Evolutionary conservation across 169 alveolate genomes (phyloP), one percentile per base, ranked within the genome.

Genomic region (Fabrea salina): DNA sequence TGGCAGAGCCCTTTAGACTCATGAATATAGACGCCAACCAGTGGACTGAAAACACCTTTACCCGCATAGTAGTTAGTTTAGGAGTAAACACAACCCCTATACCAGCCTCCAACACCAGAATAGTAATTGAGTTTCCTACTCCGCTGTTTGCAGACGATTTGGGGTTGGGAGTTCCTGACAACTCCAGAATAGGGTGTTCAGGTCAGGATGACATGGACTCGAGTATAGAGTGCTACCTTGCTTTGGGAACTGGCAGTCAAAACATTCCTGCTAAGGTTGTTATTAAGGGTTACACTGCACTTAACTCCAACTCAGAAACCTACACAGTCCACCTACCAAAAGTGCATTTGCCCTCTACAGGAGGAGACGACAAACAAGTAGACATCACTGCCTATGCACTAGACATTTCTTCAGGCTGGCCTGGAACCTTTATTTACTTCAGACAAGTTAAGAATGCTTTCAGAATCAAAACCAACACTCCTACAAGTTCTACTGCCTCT

Each of bases 81-180:
- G 49, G 32, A 39, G 66, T 47, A 5, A 16, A 44, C 3, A 5
- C 61, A 19, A 43, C 79, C 5, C 27, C 51, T 19, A 32, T 41
- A 11, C 32, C 19, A 22, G 25, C 43, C 4, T 51, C 25, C 0
- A 51, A 5, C 33, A 30, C 37, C 8, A 41, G 59, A 50, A 33
- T 74, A 16, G 71, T 74, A 11, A 27, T 74, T 4, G 81, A 74
- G 49, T 35, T 74, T 1, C 68, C 68, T 11, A 53, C 81, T 1
- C 35, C 39, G n/a, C 11, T 74, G 22, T 74, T 74, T 40, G 33
- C 35, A 6, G 49, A 51, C 25, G 81, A 74, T 33, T 53, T 74
- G 25, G 71, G 81, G 13, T 51, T 54, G 16, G 81, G 81, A 51
- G 25, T 74, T 4, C 16, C 74, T 0, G 58, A 74, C 33, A 74